phyloP scores from a whole-genome alignment of 257 asterid genomes.

The Nicotiana tabacum region DNA sequence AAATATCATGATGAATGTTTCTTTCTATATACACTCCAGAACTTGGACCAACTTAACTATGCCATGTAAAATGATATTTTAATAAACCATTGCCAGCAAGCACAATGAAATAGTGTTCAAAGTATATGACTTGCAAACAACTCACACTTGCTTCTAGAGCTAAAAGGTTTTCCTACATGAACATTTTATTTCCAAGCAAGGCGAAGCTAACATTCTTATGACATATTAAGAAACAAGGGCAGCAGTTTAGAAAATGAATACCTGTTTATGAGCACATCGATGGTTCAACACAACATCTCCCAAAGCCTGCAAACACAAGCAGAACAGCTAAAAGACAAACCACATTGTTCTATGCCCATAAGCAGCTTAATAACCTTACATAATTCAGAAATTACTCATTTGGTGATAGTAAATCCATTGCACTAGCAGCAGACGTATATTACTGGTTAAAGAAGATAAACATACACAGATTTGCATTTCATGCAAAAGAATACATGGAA shows the following conservation, averaged over 20 bases:
- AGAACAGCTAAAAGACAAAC: neutral
- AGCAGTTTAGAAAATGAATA: conserved; percentile 5
- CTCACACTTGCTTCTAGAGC: neutral
- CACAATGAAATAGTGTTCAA: neutral
- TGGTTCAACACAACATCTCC: conserved; percentile 44
- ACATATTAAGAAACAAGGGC: neutral
- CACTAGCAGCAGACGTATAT: neutral
- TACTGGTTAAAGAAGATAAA: neutral
- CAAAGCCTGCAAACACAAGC: conserved; percentile 29
- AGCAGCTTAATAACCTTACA: neutral
- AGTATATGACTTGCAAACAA: neutral
- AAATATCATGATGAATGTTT: no score
- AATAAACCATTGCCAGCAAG: neutral
- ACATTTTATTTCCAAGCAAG: neutral
- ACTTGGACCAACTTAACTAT: neutral
- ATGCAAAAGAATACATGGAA: neutral
- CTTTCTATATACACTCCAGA: neutral
- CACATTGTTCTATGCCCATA: neutral
- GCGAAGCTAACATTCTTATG: neutral
- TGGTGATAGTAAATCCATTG: neutral
- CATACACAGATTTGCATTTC: neutral
- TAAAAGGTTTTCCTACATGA: conserved; percentile 5
- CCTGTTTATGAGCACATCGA: conserved; percentile 46
- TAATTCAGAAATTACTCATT: neutral
- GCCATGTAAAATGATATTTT: neutral